Evolutionary conservation across 352 stramenopile genomes (phyloP).

Genomic region (Phytophthora colocasiae): DNA sequence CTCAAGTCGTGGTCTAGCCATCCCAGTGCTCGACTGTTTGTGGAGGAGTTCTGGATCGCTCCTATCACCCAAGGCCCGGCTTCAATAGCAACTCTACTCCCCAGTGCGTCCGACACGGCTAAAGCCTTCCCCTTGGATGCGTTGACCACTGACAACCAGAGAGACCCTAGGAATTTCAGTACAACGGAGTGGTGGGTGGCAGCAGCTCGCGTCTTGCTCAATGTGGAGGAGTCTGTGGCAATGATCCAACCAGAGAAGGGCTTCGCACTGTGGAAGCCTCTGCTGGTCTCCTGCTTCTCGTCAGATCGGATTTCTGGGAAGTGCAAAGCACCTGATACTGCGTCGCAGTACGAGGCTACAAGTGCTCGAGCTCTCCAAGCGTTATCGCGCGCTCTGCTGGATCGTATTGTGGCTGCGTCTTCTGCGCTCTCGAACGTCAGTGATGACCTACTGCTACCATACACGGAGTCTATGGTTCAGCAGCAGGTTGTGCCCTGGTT

Average conservation of each 20-base stretch:
- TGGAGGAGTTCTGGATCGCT: conserved; percentile 60
- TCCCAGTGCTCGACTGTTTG: conserved; percentile 50
- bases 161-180: conserved; percentile 9
- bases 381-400: conserved; percentile 13
- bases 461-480: conserved; percentile 34
- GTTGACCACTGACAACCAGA: not conserved
- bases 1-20: conserved; percentile 61
- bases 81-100: conserved; percentile 11
- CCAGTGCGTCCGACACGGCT: conserved; percentile 23
- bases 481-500: conserved; percentile 50
- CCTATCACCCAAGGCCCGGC: conserved; percentile 21
- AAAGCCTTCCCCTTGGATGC: conserved; percentile 31
- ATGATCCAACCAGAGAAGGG: conserved; percentile 44
- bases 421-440: conserved; percentile 1
- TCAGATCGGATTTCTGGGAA: conserved; percentile 33
- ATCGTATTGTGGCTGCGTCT: conserved; percentile 17
- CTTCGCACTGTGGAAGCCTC: conserved; percentile 46
- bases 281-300: conserved; percentile 49
- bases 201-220: conserved; percentile 35
- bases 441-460: conserved; percentile 9
- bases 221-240: conserved; percentile 36
- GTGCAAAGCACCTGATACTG: conserved; percentile 20
- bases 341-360: conserved; percentile 4
- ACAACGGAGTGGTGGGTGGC: conserved; percentile 24
- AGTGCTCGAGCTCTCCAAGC: conserved; percentile 12